Evolutionary conservation across 768 basidiomycete species (phyloP), one percentile per base, ranked within the genome.

Genomic region (Lactarius hatsudake): DNA sequence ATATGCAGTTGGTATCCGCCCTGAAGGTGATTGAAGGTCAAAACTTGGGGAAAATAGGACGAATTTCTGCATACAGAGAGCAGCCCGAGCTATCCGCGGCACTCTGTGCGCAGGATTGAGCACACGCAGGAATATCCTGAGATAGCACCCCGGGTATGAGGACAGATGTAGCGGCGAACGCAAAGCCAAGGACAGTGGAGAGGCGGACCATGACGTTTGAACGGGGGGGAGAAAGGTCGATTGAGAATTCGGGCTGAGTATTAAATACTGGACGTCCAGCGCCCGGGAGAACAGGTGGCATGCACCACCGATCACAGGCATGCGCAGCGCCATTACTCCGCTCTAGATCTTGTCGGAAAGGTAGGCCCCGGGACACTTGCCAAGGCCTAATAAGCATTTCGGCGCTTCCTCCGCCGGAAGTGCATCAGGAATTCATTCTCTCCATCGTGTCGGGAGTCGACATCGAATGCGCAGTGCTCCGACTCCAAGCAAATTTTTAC

Each of bases 121-220:
- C 38, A 34, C 64, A 65, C 18, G 48, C 48, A 7, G 59, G 51
- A 5, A 30, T 15, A 26, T 9, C 10, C 53, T 65, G 64, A 40
- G 59, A 23, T 18, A 20, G 32, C 30, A 20, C 59, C 5, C 34
- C 23, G 1, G 40, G 23, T 9, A 65, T 12, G 23, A 59, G 30
- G 15, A 61, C 40, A 61, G 38, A 57, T 13, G 32, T 30, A 20
- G 53, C 26, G 15, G 17, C n/a, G 40, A 60, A 51, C 3, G 40
- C 10, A 28, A 61, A 36, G 6, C 7, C 9, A 17, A 59, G 20
- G 28, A 45, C 8, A 28, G 36, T 54, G 38, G 53, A 23, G 59
- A 65, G n/a, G 38, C 18, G 38, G 28, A 43, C 38, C 64, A 65
- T 65, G 48, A 13, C 28, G 56, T 3, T 23, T 12, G 58, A 23